Evolutionary conservation across 208 protist species (phyloP).

Genomic region (Leishmania tropica): DNA sequence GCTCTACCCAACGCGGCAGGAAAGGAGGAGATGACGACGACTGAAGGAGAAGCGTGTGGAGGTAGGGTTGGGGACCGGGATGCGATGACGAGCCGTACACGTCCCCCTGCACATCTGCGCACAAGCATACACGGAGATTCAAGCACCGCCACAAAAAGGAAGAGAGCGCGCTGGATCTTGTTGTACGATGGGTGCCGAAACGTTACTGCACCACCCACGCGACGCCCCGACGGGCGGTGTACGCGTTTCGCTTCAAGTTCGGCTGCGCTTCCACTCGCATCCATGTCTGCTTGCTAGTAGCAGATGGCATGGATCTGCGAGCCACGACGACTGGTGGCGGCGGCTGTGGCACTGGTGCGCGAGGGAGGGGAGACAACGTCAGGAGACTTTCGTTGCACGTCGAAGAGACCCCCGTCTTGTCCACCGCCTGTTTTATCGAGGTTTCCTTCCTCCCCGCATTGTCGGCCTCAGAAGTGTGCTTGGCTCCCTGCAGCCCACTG

Average conservation of each 20-base stretch:
- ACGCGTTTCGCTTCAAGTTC: conserved; percentile 30
- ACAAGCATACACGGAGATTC: not conserved
- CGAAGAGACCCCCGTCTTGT: not conserved
- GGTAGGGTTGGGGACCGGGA: not conserved
- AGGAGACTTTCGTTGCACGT: not conserved
- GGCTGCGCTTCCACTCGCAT: conserved; percentile 38
- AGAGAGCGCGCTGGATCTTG: not conserved
- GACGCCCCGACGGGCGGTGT: conserved; percentile 39
- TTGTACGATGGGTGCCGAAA: not conserved
- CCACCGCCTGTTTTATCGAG: not conserved
- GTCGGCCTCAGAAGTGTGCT: not conserved
- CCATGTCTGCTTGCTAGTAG: not conserved
- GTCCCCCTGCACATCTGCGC: not conserved
- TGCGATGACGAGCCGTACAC: not conserved
- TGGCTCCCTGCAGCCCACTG: not conserved
- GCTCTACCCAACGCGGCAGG: not conserved
- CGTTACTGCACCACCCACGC: conserved; percentile 57
- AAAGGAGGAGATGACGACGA: not conserved
- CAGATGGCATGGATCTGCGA: not conserved
- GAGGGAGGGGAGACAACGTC: conserved; percentile 6
- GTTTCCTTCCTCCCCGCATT: not conserved
- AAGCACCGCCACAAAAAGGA: no score
- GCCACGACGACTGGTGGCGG: no score
- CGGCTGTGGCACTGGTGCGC: not conserved
- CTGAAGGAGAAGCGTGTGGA: not conserved